Base-by-base conservation (phyloP, 768 basidiomycete genomes). In the Boletus reticuloceps region DNA sequence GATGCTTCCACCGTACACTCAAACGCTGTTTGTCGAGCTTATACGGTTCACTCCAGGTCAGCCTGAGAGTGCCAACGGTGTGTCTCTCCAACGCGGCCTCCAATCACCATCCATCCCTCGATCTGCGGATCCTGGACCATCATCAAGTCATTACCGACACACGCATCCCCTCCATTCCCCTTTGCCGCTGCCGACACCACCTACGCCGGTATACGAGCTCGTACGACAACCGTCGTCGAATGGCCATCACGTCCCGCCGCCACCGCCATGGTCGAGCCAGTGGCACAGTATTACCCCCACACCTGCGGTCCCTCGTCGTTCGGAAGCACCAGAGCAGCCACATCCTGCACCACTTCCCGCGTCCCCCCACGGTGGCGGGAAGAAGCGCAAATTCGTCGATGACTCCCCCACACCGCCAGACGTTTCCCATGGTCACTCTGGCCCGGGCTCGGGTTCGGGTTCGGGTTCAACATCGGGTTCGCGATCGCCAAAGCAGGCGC, bases 11-110 rank as follows among this genome's bases (percentile, higher is more conserved):
- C 88, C 89, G 0, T 81, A 80, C 55, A 81, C 77, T 5, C 82
- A 79, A 55, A 89, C 89, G 2, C 62, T 91, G 6, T 88, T 89
- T 64, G 83, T 91, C 9, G 89, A 92, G 46, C 82, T 92, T 16
- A 77, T 89, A 50, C 73, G 74, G 38, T 75, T 76, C 49, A 59
- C 63, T 0, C 69, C 71, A 0, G 72, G 71, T 41, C 70, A 72
- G 29, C 70, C 70, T 6, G 70, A 71, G 32, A 43, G 50, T 19
- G 10, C 47, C 37, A 73, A 62, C 38, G 60, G 65, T 46, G 31
- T 38, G 20, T 42, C 48, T n/a, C 42, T 50, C 20, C 53, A 53
- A 17, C 69, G 70, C 9, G 52, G 54, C 11, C 60, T 50, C 25
- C 19, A 54, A 29, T 27, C 41, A 0, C 61, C 59, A 20, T 62